Evolutionary conservation across 768 basidiomycete genomes (phyloP).

Genomic region (Tulasnella sp.): DNA sequence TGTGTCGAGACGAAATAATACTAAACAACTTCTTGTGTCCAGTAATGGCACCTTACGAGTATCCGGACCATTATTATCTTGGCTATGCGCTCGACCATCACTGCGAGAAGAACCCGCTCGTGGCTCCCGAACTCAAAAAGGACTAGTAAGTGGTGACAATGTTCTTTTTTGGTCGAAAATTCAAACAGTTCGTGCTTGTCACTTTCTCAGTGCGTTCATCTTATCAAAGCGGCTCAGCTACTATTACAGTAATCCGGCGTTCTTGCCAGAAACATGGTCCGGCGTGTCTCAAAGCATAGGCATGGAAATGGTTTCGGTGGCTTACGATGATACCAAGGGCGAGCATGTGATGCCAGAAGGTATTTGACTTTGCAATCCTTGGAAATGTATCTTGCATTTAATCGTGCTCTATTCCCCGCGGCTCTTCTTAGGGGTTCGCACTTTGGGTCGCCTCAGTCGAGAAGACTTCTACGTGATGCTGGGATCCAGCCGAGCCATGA

Average conservation of each 20-base stretch:
- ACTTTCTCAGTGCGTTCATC: background rate
- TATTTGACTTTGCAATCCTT: background rate
- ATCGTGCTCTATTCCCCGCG: background rate
- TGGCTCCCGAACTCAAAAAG: background rate
- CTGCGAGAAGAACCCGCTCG: background rate
- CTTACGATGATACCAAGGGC: background rate
- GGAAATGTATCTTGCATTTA: too few species aligned
- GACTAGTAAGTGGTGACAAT: background rate
- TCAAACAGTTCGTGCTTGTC: background rate
- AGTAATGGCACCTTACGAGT: background rate
- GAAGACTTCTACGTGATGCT: background rate
- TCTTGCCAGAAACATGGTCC: background rate
- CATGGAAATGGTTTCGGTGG: background rate
- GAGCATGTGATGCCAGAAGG: background rate
- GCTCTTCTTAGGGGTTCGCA: background rate
- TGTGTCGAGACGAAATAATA: background rate
- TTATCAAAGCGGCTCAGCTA: background rate
- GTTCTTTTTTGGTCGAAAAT: background rate
- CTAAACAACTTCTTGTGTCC: too few species aligned
- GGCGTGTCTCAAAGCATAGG: background rate
- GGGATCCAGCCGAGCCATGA: background rate
- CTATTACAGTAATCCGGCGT: background rate
- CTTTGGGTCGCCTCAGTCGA: background rate
- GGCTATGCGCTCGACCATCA: background rate
- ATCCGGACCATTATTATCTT: conserved; percentile 1